These are phyloP conservation scores for Elasticomyces elasticus DNA, from an alignment of 495 filamentous ascomycete species.

Conservation along the genomic window DNA sequence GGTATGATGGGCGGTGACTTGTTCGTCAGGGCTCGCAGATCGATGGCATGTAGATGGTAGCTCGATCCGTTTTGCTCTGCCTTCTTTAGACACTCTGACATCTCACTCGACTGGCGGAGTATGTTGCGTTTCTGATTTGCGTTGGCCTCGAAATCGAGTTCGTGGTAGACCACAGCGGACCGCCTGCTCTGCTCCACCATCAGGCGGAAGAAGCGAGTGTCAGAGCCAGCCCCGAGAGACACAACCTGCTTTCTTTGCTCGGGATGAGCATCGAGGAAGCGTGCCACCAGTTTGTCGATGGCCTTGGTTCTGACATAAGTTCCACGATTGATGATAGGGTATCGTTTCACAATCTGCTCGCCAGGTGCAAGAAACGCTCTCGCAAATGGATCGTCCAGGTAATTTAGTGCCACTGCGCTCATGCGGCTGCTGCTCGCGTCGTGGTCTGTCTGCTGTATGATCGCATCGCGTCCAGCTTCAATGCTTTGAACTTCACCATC, in stretches of 20 bases:
- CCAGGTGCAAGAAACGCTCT: slow-evolving; percentile 44
- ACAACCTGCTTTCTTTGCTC: slow-evolving; percentile 63
- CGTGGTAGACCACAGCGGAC: slow-evolving; percentile 62
- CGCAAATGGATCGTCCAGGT: slow-evolving; percentile 75
- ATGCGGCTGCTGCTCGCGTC: slow-evolving; percentile 82
- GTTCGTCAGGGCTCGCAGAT: slow-evolving; percentile 55
- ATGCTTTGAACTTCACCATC: neutral
- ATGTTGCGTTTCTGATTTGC: slow-evolving; percentile 15
- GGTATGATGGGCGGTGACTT: slow-evolving; percentile 22
- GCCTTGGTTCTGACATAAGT: slow-evolving; percentile 90
- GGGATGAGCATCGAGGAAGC: slow-evolving; percentile 47
- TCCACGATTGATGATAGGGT: slow-evolving; percentile 90
- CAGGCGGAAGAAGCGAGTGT: slow-evolving; percentile 75
- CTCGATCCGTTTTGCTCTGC: slow-evolving; percentile 11
- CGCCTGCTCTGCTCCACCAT: slow-evolving; percentile 25
- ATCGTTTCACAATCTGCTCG: slow-evolving; percentile 39
- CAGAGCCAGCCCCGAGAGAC: slow-evolving; percentile 86
- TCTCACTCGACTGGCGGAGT: neutral
- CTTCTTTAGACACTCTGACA: slow-evolving; percentile 4
- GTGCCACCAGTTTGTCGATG: slow-evolving; percentile 66
- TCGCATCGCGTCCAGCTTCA: slow-evolving; percentile 36
- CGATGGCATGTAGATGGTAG: slow-evolving; percentile 73
- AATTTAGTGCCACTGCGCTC: slow-evolving; percentile 81
- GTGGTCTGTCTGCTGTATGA: slow-evolving; percentile 80
- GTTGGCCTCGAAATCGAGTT: slow-evolving; percentile 79